Evolutionary conservation across 164 flowering plant species (phyloP), one percentile per base, ranked within the genome.

Genomic region (Berberis vulgaris): DNA sequence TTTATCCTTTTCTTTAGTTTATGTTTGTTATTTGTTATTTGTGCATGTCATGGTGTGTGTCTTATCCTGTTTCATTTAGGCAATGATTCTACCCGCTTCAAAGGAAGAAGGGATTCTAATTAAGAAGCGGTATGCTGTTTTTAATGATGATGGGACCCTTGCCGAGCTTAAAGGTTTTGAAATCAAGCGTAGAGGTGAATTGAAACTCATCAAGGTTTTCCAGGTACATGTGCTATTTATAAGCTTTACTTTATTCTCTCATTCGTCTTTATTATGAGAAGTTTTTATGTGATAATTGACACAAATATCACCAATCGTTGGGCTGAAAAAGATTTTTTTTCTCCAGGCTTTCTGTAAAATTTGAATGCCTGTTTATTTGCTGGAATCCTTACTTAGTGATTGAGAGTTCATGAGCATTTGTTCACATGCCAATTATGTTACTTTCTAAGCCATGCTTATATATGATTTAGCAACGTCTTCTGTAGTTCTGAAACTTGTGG

Each of bases 151-250:
- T 75, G 99, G 99, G 54, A 89, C 96, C 57, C 88, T 95, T 45
- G 99, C 99, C 0, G 99, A 95, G 79, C 96, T 95, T 26, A 95
- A 95, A 79, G 99, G 99, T 67, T 95, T 95, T 83, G 99, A 95
- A 77, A 91, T 95, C 72, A 95, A 95, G 80, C 91, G 99, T 26
- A 86, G 99, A 81, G 99, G 97, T 72, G 99, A 95, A 74, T 86
- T 95, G 71, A 95, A 95, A 84, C 97, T 95, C 79, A 95, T 95
- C 76, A 95, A 95, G 83, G 97, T 95, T 74, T 95, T 95, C 75
- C 99, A 94, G 96, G 99, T 94, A 75, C 54, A 47, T 65, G 41
- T 57, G 41, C 41, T 7, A 26, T 9, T 43, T 4, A 4, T 52
- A 7, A 52, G 7, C n/a, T 54, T 13, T 54, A 26, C 6, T 54